These are phyloP conservation scores for Colletotrichum spaethianum DNA, from an alignment of 2,329 filamentous ascomycete genomes.

Conservation along the genomic window DNA sequence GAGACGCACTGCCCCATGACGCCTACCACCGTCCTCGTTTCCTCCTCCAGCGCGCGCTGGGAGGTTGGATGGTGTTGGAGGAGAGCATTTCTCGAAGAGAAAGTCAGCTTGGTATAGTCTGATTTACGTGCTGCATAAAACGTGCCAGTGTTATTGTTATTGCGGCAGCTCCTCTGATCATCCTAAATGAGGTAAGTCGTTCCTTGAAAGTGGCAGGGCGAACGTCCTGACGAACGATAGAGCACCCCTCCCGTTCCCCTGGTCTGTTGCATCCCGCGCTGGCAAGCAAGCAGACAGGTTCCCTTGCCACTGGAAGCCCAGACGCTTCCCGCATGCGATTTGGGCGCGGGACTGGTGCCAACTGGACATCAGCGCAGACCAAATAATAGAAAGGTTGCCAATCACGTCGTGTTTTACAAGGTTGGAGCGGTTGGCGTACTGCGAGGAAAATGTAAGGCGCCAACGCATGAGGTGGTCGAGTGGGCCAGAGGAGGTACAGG, in stretches of 20 bases:
- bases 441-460: constrained; percentile 30
- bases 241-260: constrained; percentile 19
- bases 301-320: constrained; percentile 1
- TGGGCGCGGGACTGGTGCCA: constrained; percentile 4
- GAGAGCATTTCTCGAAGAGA: constrained; percentile 25
- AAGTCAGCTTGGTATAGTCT: constrained; percentile 26
- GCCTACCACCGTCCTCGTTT: constrained; percentile 24
- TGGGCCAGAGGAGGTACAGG: constrained; percentile 29
- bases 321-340: background rate
- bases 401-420: constrained; percentile 17
- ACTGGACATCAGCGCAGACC: constrained; percentile 23
- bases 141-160: constrained; percentile 20
- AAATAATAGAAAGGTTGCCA: constrained; percentile 18
- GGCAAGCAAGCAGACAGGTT: constrained; percentile 4
- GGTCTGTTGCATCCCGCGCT: constrained; percentile 7
- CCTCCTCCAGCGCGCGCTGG: constrained; percentile 37
- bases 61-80: constrained; percentile 25
- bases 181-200: constrained; percentile 25
- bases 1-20: constrained; percentile 40
- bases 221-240: constrained; percentile 15
- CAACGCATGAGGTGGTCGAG: constrained; percentile 30
- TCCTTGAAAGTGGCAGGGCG: constrained; percentile 1
- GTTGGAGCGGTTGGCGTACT: constrained; percentile 14
- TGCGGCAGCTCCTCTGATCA: constrained; percentile 26
- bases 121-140: constrained; percentile 19